Evolutionary conservation across 1,284 basidiomycete species (phyloP), one percentile per base, ranked within the genome.

Genomic region (Wallemia ichthyophaga): DNA sequence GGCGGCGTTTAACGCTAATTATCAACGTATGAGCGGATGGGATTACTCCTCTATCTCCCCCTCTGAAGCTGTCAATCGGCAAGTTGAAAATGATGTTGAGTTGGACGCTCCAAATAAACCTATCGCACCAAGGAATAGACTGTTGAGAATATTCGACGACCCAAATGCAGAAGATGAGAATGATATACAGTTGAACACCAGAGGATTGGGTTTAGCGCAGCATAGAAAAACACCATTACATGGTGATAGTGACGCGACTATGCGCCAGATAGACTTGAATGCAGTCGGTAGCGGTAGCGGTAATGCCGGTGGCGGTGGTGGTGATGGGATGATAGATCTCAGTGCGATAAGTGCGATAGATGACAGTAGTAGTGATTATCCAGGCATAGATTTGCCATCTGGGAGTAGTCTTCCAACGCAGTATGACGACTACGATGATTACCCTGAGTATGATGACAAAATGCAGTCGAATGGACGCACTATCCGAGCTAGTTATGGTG

Each of bases 1-100:
- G 25, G 55, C 25, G 7, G 27, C 55, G 9, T 56, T 56, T 24
- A 56, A 56, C 23, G 25, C 27, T 24, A 56, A 56, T 24, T 56
- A 56, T n/a, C 55, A 56, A 24, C 19, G 55, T 9, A 56, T 56
- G 55, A 56, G 55, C n/a, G 55, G 55, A 11, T 56, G 55, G 55
- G 55, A 56, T 24, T 56, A 56, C 55, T 56, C 55, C 15, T 11
- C 37, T 5, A 48, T 48, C 37, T 11, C 37, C 7, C 37, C 37
- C 5, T 48, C 37, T 15, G 37, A 48, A 21, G 11, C 37, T 48
- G 37, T 48, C 37, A 48, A 48, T 48, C n/a, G 7, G 5, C 9
- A 48, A 21, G 37, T 11, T 21, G 37, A 48, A 21, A 17, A 5
- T 48, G n/a, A 5, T 15, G 7, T 19, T 48, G 9, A 31, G 3